Evolutionary conservation across 139 green algal genomes (phyloP), one percentile per base, ranked within the genome.

Genomic region (Zygnema circumcarinatum): DNA sequence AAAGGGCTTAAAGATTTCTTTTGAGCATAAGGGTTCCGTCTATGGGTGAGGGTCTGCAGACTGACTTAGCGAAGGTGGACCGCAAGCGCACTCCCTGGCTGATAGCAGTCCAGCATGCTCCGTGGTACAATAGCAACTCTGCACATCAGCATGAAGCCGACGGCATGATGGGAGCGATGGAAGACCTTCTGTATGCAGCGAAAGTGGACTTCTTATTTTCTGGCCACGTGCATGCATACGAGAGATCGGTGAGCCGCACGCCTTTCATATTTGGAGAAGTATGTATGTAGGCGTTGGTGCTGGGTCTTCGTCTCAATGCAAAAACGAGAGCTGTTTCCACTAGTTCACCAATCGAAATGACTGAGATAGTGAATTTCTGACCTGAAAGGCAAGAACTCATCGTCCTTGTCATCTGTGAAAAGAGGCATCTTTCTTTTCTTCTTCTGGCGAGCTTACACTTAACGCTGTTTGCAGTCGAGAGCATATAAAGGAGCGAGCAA

Each of bases 161-260:
- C n/a, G 87, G 68, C 40, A 95, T 96, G 92, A 85, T 82, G 80
- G 83, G 41, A 1, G 56, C 68, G 33, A 92, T 96, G 85, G 94
- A 97, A 86, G 38, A 39, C 16, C 33, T 96, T 53, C 85, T 97
- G 54, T 94, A 91, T 81, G 41, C 94, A 25, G 74, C 89, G 39
- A 92, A 92, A 29, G 95, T 95, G 36, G 94, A 97, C 76, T 33
- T 94, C 3, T 90, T 97, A 47, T 93, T 97, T 38, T 89, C 92
- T 38, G 94, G 94, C 1, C 94, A 97, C 86, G 94, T 97, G 85
- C 94, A 96, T 56, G 88, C 93, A 1, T 96, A 96, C 74, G 94
- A 96, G 89, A 90, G 93, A 33, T 75, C 53, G 21, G 29, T 89
- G 20, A 83, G 84, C 38, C 33, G 40, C 16, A 79, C 20, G n/a